These are phyloP conservation scores for Sequoiadendron giganteum DNA, from an alignment of 75 land plant genomes.

Conservation along the genomic window DNA sequence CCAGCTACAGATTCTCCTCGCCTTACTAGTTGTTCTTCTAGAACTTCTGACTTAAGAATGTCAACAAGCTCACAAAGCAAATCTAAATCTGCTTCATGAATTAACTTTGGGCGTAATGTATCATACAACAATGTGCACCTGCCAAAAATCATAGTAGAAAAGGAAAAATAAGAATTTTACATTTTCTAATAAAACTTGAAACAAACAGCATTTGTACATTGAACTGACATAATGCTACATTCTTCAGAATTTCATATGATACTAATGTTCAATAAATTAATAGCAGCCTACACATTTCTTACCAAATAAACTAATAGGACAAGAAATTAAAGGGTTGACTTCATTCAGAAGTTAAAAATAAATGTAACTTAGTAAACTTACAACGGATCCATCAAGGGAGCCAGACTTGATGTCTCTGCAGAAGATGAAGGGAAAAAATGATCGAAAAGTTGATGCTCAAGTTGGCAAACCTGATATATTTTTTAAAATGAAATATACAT, in stretches of 20 bases:
- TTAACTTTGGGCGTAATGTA: conserved; percentile 86
- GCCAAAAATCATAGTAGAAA: conserved; percentile 4
- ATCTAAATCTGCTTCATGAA: conserved; percentile 93
- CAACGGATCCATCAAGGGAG: conserved; percentile 87
- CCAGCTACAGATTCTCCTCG: conserved; percentile 89
- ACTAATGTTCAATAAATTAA: neutral
- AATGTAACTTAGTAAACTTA: conserved; percentile 29
- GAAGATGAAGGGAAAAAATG: conserved; percentile 97
- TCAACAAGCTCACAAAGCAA: conserved; percentile 96
- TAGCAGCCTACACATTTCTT: neutral
- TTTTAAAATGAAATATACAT: neutral
- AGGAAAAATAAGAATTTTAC: neutral
- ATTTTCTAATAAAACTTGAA: neutral
- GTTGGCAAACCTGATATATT: conserved; percentile 84
- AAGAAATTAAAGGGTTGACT: neutral
- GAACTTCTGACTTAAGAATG: conserved; percentile 88
- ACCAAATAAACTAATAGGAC: neutral
- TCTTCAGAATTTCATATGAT: neutral
- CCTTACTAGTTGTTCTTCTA: conserved; percentile 84
- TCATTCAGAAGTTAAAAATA: neutral
- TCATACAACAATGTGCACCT: conserved; percentile 93
- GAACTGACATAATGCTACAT: neutral
- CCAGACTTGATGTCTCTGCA: conserved; percentile 71
- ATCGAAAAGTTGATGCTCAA: conserved; percentile 96
- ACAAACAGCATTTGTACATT: neutral